Evolutionary conservation across 2,329 filamentous ascomycete genomes (phyloP).

Genomic region (Calonectria pseudoreteaudii): DNA sequence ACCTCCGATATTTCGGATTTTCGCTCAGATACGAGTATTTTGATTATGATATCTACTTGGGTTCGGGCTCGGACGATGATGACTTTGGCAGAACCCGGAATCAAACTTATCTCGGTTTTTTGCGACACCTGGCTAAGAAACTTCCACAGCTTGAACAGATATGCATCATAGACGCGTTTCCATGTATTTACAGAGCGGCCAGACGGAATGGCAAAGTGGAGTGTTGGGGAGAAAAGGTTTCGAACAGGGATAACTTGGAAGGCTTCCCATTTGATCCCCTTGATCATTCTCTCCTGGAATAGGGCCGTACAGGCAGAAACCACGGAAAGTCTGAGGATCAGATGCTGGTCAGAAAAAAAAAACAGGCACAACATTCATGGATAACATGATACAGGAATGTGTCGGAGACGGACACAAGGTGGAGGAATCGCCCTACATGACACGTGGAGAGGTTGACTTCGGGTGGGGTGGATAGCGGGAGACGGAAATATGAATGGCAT

Average conservation of each 20-base stretch:
- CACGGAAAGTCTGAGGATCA: background rate
- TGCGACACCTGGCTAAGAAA: background rate
- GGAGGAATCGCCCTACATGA: background rate
- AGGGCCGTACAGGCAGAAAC: background rate
- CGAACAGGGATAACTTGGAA: background rate
- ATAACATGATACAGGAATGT: background rate
- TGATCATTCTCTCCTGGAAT: background rate
- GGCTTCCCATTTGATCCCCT: background rate
- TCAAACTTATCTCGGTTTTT: rapidly evolving
- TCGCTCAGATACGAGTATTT: background rate
- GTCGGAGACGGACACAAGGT: background rate
- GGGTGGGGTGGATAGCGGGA: background rate
- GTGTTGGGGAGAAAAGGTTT: background rate
- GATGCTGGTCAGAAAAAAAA: background rate
- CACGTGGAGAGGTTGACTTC: background rate
- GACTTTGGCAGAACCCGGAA: rapidly evolving
- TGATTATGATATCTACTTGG: background rate
- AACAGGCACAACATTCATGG: background rate
- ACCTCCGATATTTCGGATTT: background rate
- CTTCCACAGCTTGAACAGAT: background rate
- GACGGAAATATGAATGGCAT: too few relatives aligned
- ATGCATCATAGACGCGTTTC: background rate
- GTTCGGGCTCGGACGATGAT: too few relatives aligned
- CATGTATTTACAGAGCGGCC: background rate
- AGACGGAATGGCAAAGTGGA: background rate